Conservation (phyloP, 305 asterid genomes). For the Petunia hybrid region DNA sequence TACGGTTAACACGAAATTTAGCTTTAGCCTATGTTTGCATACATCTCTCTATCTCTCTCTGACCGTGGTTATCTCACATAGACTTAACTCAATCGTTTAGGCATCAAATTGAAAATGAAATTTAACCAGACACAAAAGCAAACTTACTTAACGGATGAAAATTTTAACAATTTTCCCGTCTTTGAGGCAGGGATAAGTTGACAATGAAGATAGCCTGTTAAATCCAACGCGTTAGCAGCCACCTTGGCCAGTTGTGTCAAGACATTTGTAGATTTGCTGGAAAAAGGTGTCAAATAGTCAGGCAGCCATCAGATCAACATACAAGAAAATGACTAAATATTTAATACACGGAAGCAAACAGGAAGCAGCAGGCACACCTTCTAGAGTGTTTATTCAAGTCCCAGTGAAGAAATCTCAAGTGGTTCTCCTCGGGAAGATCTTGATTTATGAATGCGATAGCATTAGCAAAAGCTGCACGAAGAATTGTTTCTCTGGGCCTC, state of each 20-base stretch:
- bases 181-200: slow-evolving; percentile 60
- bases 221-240: slow-evolving; percentile 73
- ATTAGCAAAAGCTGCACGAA: slow-evolving; percentile 80
- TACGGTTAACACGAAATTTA: neutral
- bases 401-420: slow-evolving; percentile 95
- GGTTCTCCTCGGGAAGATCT: slow-evolving; percentile 67
- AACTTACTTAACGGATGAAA: slow-evolving; percentile 42
- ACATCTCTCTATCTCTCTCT: neutral
- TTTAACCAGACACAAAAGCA: neutral
- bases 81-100: neutral
- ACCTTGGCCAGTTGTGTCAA: slow-evolving; percentile 72
- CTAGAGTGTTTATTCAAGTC: slow-evolving; percentile 81
- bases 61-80: neutral
- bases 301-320: slow-evolving; percentile 24
- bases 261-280: slow-evolving; percentile 72
- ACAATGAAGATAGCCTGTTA: slow-evolving; percentile 82
- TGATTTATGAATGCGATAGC: slow-evolving; percentile 82
- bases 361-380: slow-evolving; percentile 50
- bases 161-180: slow-evolving; percentile 42
- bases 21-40: too few relatives aligned
- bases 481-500: slow-evolving; percentile 92
- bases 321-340: slow-evolving; percentile 3
- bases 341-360: slow-evolving; percentile 22
- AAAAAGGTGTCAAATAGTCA: slow-evolving; percentile 35
- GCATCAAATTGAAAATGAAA: neutral